Conservation (phyloP, 163 green algal species). For the Smithsoniella earleae region DNA sequence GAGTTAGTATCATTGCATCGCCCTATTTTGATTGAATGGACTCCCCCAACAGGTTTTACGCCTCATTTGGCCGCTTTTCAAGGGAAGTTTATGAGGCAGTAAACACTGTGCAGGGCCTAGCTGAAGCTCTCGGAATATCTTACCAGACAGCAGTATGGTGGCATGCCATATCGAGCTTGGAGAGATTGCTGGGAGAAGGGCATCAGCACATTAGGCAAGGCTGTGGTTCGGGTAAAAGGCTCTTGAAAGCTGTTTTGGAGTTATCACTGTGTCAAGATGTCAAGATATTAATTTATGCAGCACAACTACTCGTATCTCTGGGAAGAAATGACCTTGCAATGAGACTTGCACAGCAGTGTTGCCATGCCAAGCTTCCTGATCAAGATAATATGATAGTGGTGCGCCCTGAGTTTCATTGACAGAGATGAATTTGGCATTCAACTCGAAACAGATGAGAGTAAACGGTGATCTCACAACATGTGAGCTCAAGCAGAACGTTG, state of each 20-base stretch:
- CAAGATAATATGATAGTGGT: not conserved
- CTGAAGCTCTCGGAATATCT: not conserved
- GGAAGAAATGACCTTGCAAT: not conserved
- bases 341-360: constrained; percentile 3
- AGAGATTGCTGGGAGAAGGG: not conserved
- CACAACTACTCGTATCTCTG: constrained; percentile 11
- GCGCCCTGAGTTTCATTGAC: no score
- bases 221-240: no score
- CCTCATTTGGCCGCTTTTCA: no score
- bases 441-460: no score
- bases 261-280: not conserved
- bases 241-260: not conserved
- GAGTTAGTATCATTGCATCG: no score
- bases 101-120: constrained; percentile 15
- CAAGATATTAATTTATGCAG: not conserved
- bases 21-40: no score
- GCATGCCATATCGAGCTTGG: not conserved
- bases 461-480: no score
- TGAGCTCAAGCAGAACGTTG: no score
- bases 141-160: not conserved
- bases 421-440: no score
- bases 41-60: no score
- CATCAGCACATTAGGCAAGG: no score
- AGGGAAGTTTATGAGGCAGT: no score
- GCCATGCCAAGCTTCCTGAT: not conserved